phyloP scores from a whole-genome alignment of 1,284 basidiomycete genomes.

The Tilletiaria anomala region DNA sequence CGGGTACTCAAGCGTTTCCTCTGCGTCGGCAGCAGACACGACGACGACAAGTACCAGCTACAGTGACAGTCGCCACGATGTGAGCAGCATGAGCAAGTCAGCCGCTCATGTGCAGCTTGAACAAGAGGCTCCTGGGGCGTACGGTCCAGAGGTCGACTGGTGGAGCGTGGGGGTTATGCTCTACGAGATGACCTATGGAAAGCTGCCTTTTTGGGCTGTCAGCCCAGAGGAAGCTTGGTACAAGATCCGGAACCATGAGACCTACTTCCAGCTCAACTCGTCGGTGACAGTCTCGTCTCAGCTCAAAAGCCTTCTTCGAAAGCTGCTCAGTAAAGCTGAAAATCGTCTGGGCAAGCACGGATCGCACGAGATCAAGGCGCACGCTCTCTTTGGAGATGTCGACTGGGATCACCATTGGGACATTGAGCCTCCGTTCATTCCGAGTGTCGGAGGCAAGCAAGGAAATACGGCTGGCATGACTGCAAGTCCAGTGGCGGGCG shows the following conservation, averaged over 20 bases:
- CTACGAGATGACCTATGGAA: constrained; percentile 35
- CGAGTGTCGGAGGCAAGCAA: no score
- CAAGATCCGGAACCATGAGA: constrained; percentile 26
- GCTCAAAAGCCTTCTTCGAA: constrained; percentile 12
- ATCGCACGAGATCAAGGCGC: constrained; percentile 17
- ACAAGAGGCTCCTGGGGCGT: constrained; percentile 10
- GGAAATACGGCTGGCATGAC: no score
- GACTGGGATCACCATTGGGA: no score
- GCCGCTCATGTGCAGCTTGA: no score
- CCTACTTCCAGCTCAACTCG: constrained; percentile 11
- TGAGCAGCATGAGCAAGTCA: background rate
- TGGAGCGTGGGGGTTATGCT: constrained; percentile 37
- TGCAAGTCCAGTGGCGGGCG: background rate
- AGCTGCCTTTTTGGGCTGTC: constrained; percentile 31
- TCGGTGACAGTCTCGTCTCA: constrained; percentile 8
- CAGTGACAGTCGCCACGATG: background rate
- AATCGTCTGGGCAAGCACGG: constrained; percentile 16
- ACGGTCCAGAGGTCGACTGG: constrained; percentile 37
- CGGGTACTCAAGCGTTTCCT: background rate
- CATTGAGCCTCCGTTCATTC: no score
- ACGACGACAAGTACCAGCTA: background rate
- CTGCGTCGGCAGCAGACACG: background rate
- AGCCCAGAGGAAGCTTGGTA: constrained; percentile 28
- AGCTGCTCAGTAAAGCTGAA: constrained; percentile 10
- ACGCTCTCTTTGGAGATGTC: constrained; percentile 16